Base-by-base conservation (phyloP, 345 rosid species). In the Moricandia arvensis region DNA sequence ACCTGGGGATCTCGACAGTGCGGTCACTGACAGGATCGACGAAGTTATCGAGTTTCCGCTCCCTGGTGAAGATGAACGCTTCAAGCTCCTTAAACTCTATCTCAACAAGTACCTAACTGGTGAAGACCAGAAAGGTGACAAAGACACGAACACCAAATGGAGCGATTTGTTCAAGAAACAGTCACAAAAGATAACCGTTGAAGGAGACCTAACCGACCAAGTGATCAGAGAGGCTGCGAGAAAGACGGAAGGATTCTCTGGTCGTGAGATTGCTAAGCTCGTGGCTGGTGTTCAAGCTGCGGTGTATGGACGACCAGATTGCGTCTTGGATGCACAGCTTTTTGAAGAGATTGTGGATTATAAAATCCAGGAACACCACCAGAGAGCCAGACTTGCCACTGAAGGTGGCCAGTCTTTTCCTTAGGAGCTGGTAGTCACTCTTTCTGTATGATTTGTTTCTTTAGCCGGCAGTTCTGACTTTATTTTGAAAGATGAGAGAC, bases 1-100 rank as follows among this genome's bases (percentile, higher is more conserved):
- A 74, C 98, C 99, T 0, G 97, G 96, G 13, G 98, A 93, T 81
- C 99, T 95, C 4, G 97, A 93, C 80, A 85, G 89, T 73, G 99
- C 99, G 24, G 73, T 93, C 29, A 87, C 97, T 24, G 99, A 95
- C 62, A 86, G 97, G 38, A 90, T 95, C 31, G 97, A 95, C 31
- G 97, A 93, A 79, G 91, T 89, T 72, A 88, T 95, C 0, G 97
- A 93, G 80, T 91, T 93, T 82, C 98, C 98, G 0, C 88, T 93
- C 45, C 98, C 98, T 0, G 92, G 97, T 45, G 90, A 89, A 80
- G 93, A 86, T 54, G 98, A 95, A 71, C 91, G 98, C 1, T 88
- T 81, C 82, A 87, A 87, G 73, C 84, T 95, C 66, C 84, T 93
- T 57, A 86, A 90, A 62, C 91, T 92, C 9, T 90, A 92, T 65